A percentile compares a stretch with the other conserved stretches of the same genome.
Conservation (phyloP, 148 eudicot species). For the Diospyros lotus region DNA sequence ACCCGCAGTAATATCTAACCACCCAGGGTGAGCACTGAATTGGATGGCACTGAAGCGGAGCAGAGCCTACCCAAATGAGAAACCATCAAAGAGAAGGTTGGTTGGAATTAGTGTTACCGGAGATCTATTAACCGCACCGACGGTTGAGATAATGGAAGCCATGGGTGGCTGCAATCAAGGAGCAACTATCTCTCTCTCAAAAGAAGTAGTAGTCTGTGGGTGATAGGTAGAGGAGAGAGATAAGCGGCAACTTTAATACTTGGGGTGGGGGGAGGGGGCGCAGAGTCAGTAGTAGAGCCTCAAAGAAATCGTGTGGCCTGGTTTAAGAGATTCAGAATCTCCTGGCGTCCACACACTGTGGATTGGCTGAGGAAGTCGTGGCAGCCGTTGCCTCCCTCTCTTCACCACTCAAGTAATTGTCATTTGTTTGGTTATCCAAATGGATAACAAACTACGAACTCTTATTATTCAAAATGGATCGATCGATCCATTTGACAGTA, state of each 20-base stretch:
- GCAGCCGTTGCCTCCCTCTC: neutral
- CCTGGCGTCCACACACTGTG: slow-evolving; percentile 7
- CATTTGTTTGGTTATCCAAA: neutral
- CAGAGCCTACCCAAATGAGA: neutral
- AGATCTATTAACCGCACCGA: slow-evolving; percentile 17
- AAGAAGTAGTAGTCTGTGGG: no score
- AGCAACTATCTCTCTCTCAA: no score
- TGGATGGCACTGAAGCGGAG: neutral
- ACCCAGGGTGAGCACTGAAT: neutral
- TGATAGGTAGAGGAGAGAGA: no score
- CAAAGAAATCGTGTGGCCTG: neutral
- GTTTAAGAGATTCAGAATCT: neutral
- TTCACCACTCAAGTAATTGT: neutral
- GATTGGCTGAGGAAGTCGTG: slow-evolving; percentile 3
- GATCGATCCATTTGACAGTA: no score
- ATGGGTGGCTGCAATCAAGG: slow-evolving; percentile 1
- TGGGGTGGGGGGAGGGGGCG: neutral
- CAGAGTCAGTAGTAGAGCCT: neutral
- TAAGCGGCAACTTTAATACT: no score
- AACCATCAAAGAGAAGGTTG: no score
- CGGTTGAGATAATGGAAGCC: slow-evolving; percentile 20
- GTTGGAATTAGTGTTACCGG: slow-evolving; percentile 3
- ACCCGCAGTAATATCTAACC: no score
- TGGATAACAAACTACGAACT: neutral
- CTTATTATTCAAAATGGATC: no score